Percentiles rank a stretch among this genome's conserved stretches.
These are phyloP conservation scores for Pestalotiopsis sp. DNA, from an alignment of 2,329 filamentous ascomycete genomes.

Conservation along the genomic window DNA sequence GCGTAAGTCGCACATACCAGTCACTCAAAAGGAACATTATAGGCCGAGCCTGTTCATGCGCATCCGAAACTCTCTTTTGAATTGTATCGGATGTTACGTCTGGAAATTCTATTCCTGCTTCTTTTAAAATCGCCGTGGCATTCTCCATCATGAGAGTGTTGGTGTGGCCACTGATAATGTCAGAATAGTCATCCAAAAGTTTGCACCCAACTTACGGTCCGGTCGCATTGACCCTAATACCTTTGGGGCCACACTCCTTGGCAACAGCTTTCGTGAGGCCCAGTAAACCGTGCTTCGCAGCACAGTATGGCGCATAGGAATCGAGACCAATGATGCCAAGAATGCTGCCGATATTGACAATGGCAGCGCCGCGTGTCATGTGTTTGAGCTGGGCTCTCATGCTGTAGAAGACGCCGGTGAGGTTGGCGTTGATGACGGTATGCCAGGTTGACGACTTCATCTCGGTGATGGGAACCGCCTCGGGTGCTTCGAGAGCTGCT, in stretches of 20 bases:
- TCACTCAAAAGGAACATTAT: neutral
- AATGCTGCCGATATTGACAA: conserved; percentile 5
- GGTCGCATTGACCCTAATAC: neutral
- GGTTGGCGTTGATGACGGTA: conserved; percentile 2
- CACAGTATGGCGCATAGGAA: conserved; percentile 1
- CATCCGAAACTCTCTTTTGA: neutral
- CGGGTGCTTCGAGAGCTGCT: neutral
- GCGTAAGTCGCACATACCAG: neutral
- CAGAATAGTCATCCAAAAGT: neutral
- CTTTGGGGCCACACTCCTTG: neutral
- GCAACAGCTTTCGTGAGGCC: conserved; percentile 4
- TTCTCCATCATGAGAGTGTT: neutral
- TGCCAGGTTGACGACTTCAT: neutral
- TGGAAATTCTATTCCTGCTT: neutral
- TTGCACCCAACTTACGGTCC: neutral
- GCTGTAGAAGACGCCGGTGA: conserved; percentile 3
- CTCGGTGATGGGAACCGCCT: neutral
- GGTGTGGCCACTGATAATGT: neutral
- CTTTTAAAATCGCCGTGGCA: neutral
- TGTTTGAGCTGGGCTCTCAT: conserved; percentile 5
- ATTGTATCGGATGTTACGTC: neutral
- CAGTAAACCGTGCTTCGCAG: conserved; percentile 4
- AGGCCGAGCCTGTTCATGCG: neutral
- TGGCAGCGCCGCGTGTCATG: neutral
- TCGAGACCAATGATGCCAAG: conserved; percentile 4